Evolutionary conservation across 352 stramenopile genomes (phyloP), one percentile per base, ranked within the genome.

Genomic region (Globisporangium perplexum): DNA sequence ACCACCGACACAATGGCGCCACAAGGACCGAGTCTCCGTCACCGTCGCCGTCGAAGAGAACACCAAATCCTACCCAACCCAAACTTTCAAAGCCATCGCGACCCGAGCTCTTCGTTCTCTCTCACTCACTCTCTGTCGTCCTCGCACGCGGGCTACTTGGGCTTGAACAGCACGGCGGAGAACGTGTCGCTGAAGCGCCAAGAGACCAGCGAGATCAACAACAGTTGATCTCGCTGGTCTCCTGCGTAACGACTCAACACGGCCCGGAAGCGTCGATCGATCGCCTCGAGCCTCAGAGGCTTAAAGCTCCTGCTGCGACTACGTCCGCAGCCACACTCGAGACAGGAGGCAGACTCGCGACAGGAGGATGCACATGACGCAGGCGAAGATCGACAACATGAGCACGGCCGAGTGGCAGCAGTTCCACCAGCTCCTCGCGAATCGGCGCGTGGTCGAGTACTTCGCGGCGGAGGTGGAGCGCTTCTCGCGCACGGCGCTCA

Each of bases 121-220:
- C 20, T 44, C 39, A 12, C 38, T 43, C n/a, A 23, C 17, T 6
- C 10, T 23, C 26, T 11, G 11, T 33, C 23, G 4, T 33, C 28
- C 35, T 22, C 15, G n/a, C n/a, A n/a, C n/a, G n/a, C n/a, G 36
- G n/a, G 43, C 58, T 63, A 89, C 55, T 88, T 89, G 14, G 78
- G 77, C 30, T 61, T 66, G 59, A 95, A 95, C 0, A 82, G 83
- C 39, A 92, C 78, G 1, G 85, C 86, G 0, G 77, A 87, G 66
- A 96, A 96, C 31, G 71, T 84, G 62, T 94, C 86, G 62, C 82
- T 93, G 55, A 82, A 87, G 48, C 83, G 85, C 61, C n/a, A n/a
- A n/a, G n/a, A n/a, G n/a, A n/a, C n/a, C n/a, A n/a, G n/a, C n/a
- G n/a, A n/a, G n/a, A n/a, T n/a, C n/a, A n/a, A n/a, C n/a, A n/a